Percentiles rank a stretch among this genome's conserved stretches.
phyloP scores from a whole-genome alignment of 202 grass and related monocot genomes.

The Carex arenaria region DNA sequence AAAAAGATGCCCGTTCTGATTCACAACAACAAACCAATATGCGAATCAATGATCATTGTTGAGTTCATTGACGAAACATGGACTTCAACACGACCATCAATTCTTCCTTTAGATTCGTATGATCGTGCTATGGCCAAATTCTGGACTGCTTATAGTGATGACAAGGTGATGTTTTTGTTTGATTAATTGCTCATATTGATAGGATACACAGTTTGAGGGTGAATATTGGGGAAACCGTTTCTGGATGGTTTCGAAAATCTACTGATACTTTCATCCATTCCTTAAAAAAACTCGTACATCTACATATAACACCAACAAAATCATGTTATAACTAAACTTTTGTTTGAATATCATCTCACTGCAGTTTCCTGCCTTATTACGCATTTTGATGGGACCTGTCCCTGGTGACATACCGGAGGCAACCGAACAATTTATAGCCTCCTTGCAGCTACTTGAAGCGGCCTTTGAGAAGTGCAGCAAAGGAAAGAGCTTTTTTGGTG shows the following conservation, averaged over 20 bases:
- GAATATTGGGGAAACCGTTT: background rate
- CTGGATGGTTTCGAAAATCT: background rate
- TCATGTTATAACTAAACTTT: background rate
- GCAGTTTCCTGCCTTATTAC: background rate
- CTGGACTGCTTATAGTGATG: slow-evolving; percentile 47
- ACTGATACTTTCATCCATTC: background rate
- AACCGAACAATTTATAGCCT: slow-evolving; percentile 5
- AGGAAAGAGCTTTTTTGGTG: slow-evolving; percentile 15
- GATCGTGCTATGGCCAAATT: slow-evolving; percentile 45
- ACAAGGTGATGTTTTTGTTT: slow-evolving; percentile 22
- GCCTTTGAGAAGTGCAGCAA: slow-evolving; percentile 26
- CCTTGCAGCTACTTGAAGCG: slow-evolving; percentile 44
- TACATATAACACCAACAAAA: background rate
- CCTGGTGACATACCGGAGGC: slow-evolving; percentile 20
- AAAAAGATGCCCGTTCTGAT: slow-evolving; percentile 52
- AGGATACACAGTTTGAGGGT: background rate
- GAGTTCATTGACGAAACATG: slow-evolving; percentile 55
- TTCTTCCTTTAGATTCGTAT: slow-evolving; percentile 34
- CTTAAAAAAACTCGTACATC: background rate
- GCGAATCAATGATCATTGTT: slow-evolving; percentile 40
- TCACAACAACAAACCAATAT: slow-evolving; percentile 39
- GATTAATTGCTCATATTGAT: background rate
- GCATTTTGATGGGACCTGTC: background rate
- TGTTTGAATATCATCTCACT: background rate
- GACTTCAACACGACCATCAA: background rate